Conservation (phyloP, 1,284 basidiomycete genomes). For the Abortiporus biennis region DNA sequence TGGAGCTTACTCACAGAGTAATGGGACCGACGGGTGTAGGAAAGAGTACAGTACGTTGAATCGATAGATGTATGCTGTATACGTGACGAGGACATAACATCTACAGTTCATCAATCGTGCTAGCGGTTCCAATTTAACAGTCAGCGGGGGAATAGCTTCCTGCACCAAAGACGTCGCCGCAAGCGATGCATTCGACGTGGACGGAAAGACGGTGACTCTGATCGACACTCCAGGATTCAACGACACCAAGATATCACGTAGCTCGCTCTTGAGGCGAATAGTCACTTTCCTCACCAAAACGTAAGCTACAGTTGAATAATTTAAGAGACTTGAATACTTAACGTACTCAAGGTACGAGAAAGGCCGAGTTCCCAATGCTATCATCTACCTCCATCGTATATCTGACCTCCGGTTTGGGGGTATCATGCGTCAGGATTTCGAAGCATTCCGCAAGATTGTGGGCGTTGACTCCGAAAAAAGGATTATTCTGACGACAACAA, state of each 20-base stretch:
- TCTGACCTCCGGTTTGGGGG: conserved; percentile 43
- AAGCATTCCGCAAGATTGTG: conserved; percentile 41
- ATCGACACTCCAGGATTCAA: conserved; percentile 9
- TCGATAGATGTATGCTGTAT: too few species aligned
- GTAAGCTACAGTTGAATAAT: too few species aligned
- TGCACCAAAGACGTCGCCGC: conserved; percentile 7
- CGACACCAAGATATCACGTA: conserved; percentile 1
- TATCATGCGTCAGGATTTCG: conserved; percentile 39
- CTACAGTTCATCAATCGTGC: conserved; percentile 13
- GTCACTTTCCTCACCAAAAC: too few species aligned
- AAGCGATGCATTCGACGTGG: neutral
- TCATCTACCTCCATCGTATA: conserved; percentile 49
- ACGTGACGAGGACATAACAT: neutral
- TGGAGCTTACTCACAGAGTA: too few species aligned
- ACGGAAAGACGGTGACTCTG: conserved; percentile 1
- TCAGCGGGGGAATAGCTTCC: conserved; percentile 11
- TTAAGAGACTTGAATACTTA: neutral
- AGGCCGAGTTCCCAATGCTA: conserved; percentile 34
- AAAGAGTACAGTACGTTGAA: too few species aligned
- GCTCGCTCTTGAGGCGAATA: too few species aligned
- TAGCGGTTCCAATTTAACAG: conserved; percentile 10
- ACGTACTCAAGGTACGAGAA: conserved; percentile 27
- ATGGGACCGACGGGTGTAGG: too few species aligned
- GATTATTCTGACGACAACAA: conserved; percentile 43
- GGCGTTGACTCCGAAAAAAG: conserved; percentile 38